Evolutionary conservation across 768 basidiomycete species (phyloP).

Genomic region (Tricholoma saponaceum): DNA sequence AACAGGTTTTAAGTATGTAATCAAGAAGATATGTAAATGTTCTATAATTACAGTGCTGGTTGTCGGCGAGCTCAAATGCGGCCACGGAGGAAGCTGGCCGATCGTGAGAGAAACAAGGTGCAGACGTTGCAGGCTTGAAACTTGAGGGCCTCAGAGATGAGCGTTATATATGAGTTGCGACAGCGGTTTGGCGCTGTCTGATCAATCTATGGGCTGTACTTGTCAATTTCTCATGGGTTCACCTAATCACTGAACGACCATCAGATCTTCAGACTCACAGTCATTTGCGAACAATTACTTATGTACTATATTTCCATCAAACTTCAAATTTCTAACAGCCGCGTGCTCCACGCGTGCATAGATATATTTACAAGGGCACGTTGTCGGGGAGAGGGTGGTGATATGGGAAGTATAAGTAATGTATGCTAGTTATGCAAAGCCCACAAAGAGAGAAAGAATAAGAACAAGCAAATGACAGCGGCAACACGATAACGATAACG

Average conservation of each 20-base stretch:
- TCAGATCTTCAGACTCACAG: conserved; percentile 5
- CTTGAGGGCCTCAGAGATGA: not conserved
- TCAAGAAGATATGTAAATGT: not conserved
- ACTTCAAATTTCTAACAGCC: conserved; percentile 8
- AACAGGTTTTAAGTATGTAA: not conserved
- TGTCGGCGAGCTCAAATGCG: not conserved
- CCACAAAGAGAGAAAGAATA: not conserved
- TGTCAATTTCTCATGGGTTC: conserved; percentile 15
- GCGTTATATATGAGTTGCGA: not conserved
- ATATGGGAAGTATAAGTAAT: not conserved
- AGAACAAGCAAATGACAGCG: conserved; percentile 3
- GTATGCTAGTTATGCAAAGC: not conserved
- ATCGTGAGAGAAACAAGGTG: not conserved
- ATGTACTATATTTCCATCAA: conserved; percentile 4
- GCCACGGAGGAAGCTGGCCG: not conserved
- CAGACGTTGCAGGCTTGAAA: not conserved
- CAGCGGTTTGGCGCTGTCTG: conserved; percentile 7
- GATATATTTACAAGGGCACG: conserved; percentile 9
- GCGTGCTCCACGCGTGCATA: conserved; percentile 9
- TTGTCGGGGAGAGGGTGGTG: not conserved
- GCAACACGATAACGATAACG: conserved; percentile 5
- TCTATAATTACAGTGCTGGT: not conserved
- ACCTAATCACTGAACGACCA: conserved; percentile 10
- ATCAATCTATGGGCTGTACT: conserved; percentile 11
- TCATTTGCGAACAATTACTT: not conserved